Base-by-base conservation (phyloP, 768 basidiomycete species). In the Arthromyces matolae region DNA sequence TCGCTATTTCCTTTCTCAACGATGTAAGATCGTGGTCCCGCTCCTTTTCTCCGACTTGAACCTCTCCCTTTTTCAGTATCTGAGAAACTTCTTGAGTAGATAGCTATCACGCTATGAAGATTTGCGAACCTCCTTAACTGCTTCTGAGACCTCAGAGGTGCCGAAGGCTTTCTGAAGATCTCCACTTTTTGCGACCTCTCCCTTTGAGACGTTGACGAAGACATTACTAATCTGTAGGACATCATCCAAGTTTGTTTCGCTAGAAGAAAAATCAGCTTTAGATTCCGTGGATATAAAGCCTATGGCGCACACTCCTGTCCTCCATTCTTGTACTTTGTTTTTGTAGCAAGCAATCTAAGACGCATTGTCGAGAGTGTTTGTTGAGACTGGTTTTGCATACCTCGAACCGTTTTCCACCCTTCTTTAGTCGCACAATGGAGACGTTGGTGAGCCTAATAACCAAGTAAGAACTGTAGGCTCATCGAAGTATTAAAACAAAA, bases 321-420 rank as follows among this genome's bases (percentile, higher is more conserved):
- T 75, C 81, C 86, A 99, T 65, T 96, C 94, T 58, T 94, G 91
- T 22, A 99, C 96, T 69, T 97, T 97, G 70, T 99, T 99, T 76
- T 97, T 95, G 75, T 98, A 99, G 68, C 93, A 96, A 29, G 96
- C 95, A 59, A 99, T 89, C 95, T 77, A 45, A 24, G 20, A 16
- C 12, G 31, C 22, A 18, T 27, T 64, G 8, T 56, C 7, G 43
- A 28, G 16, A n/a, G 18, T 28, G 4, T 42, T 18, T 10, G 10
- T 13, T 4, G 20, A 10, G 7, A 29, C 3, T 29, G 12, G 8
- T 18, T 29, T 47, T 10, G 6, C 47, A 4, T 57, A 92, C 94
- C 78, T 99, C 96, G 64, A 96, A 98, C 40, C 96, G 84, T 69
- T 97, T 97, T 33, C 96, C 96, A 37, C 88, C 92, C 64, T 98